Conservation (phyloP, 345 rosid genomes). For the Trapa incisa region DNA sequence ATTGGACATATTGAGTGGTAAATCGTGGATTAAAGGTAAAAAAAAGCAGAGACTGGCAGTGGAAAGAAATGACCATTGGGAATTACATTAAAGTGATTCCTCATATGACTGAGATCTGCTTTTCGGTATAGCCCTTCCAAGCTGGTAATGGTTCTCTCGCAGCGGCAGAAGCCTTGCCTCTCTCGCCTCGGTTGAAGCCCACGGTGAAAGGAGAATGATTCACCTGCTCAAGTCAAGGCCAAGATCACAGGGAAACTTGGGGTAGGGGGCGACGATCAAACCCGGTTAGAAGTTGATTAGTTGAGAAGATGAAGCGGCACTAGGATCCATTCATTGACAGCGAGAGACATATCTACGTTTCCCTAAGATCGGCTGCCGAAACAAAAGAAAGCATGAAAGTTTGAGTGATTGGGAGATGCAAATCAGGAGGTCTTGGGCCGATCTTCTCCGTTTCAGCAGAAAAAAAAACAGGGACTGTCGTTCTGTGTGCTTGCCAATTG, state of each 20-base stretch:
- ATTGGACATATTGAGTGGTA: not conserved
- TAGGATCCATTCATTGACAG: not conserved
- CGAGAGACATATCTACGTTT: not conserved
- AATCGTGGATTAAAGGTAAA: slow-evolving; percentile 6
- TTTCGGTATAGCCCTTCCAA: too few species aligned
- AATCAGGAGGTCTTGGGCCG: not conserved
- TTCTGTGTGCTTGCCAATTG: not conserved
- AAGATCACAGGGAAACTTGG: not conserved
- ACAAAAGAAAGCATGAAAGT: not conserved
- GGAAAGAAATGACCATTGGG: slow-evolving; percentile 3
- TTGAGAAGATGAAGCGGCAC: not conserved
- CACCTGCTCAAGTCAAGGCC: not conserved
- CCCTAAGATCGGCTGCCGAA: not conserved
- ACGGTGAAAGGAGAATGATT: not conserved
- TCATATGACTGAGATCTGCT: slow-evolving; percentile 66
- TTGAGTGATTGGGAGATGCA: not conserved
- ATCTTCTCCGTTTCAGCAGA: not conserved
- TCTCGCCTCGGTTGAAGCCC: slow-evolving; percentile 18
- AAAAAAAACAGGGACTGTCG: not conserved
- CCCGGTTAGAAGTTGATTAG: not conserved
- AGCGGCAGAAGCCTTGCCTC: too few species aligned
- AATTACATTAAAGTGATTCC: slow-evolving; percentile 71
- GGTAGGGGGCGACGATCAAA: not conserved
- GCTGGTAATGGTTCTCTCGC: too few species aligned
- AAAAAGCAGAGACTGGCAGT: not conserved